These are phyloP conservation scores for Grifola frondosa DNA, from an alignment of 1,284 basidiomycete genomes.

Conservation along the genomic window DNA sequence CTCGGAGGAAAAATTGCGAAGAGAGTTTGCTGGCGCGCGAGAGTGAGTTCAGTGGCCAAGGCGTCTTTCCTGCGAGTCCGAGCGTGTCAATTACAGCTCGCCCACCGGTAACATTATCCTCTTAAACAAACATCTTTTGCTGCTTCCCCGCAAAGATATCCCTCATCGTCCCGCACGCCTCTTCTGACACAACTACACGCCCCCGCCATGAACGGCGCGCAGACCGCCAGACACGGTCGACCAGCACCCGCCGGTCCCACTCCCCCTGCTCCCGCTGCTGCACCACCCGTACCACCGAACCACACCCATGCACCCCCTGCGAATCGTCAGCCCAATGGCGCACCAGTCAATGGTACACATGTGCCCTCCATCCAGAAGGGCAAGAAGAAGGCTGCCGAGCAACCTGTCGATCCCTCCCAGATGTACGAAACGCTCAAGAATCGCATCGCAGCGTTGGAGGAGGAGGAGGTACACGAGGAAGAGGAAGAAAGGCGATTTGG, in stretches of 20 bases:
- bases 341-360: constrained; percentile 33
- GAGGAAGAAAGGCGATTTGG: constrained; percentile 77
- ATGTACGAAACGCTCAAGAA: constrained; percentile 86
- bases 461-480: constrained; percentile 79
- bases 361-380: constrained; percentile 38
- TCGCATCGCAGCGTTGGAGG: constrained; percentile 80
- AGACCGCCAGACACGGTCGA: constrained; percentile 30
- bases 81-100: background rate
- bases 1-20: too few species aligned
- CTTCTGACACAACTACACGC: background rate
- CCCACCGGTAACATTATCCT: constrained; percentile 9
- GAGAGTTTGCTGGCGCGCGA: too few species aligned
- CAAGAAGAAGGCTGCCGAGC: constrained; percentile 66
- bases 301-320: constrained; percentile 22
- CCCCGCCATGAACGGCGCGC: constrained; percentile 42
- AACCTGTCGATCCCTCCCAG: constrained; percentile 71
- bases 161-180: constrained; percentile 1
- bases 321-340: constrained; percentile 28
- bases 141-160: constrained; percentile 9
- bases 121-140: constrained; percentile 10
- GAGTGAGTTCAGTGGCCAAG: too few species aligned
- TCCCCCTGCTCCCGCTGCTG: constrained; percentile 51
- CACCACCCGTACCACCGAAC: constrained; percentile 45
- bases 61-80: too few species aligned
- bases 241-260: constrained; percentile 58